A percentile compares a stretch with the other conserved stretches of the same genome.
Evolutionary conservation across 2,329 filamentous ascomycete genomes (phyloP).

Genomic region (Tetracladium maxilliforme): DNA sequence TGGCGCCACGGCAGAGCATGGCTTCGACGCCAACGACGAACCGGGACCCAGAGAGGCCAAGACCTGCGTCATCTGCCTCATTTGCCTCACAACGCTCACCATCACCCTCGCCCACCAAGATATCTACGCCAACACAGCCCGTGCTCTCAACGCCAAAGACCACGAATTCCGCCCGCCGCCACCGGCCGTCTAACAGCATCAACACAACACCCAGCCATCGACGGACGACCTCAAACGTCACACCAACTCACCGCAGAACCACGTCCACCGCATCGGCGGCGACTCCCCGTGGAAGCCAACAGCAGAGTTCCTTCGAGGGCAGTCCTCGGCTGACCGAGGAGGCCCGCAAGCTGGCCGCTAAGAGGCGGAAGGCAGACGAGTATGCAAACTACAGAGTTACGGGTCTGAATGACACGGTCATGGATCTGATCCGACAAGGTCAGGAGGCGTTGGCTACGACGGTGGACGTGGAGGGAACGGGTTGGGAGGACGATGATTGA

Average conservation of each 20-base stretch:
- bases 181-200: too few species aligned
- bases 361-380: constrained; percentile 56
- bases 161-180: constrained; percentile 2
- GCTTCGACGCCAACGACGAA: constrained; percentile 6
- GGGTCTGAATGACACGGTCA: constrained; percentile 63
- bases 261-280: neutral
- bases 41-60: constrained; percentile 9
- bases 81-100: neutral
- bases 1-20: constrained; percentile 1
- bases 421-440: constrained; percentile 80
- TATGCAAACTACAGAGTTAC: constrained; percentile 69
- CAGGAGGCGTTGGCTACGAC: constrained; percentile 71
- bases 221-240: too few species aligned
- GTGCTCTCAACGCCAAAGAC: too few species aligned
- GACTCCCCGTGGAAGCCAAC: constrained; percentile 1
- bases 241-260: neutral
- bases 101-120: too few species aligned
- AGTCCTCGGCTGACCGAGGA: constrained; percentile 33
- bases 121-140: too few species aligned
- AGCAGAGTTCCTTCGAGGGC: constrained; percentile 5
- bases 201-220: too few species aligned
- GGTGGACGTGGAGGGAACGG: constrained; percentile 53
- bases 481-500: constrained; percentile 2
- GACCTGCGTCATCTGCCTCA: too few species aligned
- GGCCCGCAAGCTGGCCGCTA: constrained; percentile 59